These are phyloP conservation scores for Wickerhamiella shivajii DNA, from an alignment of 805 yeast species.

Conservation along the genomic window DNA sequence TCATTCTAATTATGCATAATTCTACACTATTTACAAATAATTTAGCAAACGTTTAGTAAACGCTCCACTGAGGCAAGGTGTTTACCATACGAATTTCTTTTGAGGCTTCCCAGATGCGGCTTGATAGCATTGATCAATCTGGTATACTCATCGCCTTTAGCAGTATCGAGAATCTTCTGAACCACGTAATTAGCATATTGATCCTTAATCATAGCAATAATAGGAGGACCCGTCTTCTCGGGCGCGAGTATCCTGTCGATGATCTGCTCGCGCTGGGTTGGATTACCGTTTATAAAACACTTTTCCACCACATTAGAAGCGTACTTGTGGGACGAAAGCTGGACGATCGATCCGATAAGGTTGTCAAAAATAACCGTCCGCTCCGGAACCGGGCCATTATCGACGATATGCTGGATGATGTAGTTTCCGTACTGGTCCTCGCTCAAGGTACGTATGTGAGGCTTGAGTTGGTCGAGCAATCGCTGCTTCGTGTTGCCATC, in stretches of 20 bases:
- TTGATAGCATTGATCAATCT: conserved; percentile 59
- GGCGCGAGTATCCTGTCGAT: conserved; percentile 41
- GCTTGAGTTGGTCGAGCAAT: conserved; percentile 57
- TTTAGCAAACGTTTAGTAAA: conserved; percentile 26
- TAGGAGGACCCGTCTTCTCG: conserved; percentile 20
- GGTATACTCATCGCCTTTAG: conserved; percentile 54
- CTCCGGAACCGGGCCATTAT: conserved; percentile 50
- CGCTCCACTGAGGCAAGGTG: conserved; percentile 75
- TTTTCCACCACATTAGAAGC: conserved; percentile 97
- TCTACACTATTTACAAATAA: too few species aligned
- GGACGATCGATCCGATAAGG: conserved; percentile 58
- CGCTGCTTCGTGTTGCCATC: conserved; percentile 45
- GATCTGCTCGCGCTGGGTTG: conserved; percentile 44
- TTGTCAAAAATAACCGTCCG: conserved; percentile 47
- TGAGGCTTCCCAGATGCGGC: conserved; percentile 63
- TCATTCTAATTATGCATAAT: too few species aligned
- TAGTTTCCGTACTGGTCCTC: conserved; percentile 97
- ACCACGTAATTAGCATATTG: conserved; percentile 96
- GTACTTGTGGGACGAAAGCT: conserved; percentile 87
- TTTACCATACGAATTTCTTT: conserved; percentile 59
- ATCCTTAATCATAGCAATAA: conserved; percentile 91
- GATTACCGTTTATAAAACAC: conserved; percentile 62
- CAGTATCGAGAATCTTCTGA: conserved; percentile 79
- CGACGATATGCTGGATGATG: conserved; percentile 90
- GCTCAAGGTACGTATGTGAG: conserved; percentile 57